phyloP scores from a whole-genome alignment of 306 rosid genomes.

The Boehmeria nivea region DNA sequence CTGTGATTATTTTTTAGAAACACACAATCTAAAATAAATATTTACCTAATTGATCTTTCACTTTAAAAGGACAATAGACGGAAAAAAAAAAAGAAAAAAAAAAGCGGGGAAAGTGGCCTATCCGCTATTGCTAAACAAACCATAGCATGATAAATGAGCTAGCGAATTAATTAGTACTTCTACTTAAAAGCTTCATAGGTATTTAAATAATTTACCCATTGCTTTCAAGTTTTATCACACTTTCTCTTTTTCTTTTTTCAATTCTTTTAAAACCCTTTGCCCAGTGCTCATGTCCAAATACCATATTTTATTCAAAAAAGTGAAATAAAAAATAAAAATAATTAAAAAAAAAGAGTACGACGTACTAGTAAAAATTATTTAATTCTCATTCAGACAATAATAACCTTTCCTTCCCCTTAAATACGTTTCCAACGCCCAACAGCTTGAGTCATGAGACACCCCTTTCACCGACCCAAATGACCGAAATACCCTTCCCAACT shows the following conservation, averaged over 20 bases:
- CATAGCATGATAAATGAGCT: conserved; percentile 4
- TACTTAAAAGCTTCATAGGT: conserved; percentile 1
- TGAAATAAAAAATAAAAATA: not conserved
- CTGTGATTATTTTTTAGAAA: no score
- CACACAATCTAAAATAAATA: no score
- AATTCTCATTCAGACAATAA: not conserved
- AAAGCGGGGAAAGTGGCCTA: no score
- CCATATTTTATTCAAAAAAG: no score
- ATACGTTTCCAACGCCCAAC: conserved; percentile 22
- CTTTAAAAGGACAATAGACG: no score
- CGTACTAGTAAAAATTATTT: not conserved
- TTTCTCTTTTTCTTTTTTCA: conserved; percentile 17
- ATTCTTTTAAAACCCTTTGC: no score
- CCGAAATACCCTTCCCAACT: conserved; percentile 23
- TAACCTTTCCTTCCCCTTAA: conserved; percentile 12
- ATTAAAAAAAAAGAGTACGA: not conserved
- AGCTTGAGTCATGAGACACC: conserved; percentile 17
- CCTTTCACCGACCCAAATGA: conserved; percentile 18
- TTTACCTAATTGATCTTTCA: no score
- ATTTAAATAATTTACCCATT: no score
- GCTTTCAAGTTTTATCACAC: conserved; percentile 23
- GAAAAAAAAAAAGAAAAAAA: no score
- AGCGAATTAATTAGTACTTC: conserved; percentile 10
- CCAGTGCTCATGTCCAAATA: no score
- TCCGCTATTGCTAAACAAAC: no score